These are phyloP conservation scores for Pseudocohnilembus persalinus DNA, from an alignment of 169 alveolate genomes.

Conservation along the genomic window DNA sequence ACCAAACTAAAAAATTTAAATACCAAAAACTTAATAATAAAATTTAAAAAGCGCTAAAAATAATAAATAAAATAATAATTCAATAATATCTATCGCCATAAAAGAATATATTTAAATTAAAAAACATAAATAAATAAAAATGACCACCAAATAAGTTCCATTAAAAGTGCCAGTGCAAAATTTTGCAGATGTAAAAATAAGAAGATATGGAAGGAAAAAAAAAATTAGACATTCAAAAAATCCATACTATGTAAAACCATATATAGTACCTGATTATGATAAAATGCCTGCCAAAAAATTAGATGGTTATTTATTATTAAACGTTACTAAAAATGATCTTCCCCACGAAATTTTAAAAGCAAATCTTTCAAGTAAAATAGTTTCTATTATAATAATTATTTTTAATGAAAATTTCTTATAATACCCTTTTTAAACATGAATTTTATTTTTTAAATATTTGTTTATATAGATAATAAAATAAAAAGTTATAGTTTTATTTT, in stretches of 20 bases:
- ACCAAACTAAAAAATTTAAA: no score
- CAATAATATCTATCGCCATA: no score
- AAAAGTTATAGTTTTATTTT: no score
- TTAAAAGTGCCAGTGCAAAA: background rate
- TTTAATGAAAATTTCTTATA: no score
- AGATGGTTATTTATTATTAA: constrained; percentile 39
- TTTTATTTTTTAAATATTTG: no score
- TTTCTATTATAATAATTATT: background rate
- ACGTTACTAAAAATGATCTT: constrained; percentile 40
- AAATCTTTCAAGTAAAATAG: constrained; percentile 27
- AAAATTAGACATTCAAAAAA: constrained; percentile 37
- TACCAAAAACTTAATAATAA: no score
- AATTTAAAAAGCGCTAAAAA: no score
- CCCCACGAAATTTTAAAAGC: constrained; percentile 47
- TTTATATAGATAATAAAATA: no score
- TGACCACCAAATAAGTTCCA: background rate
- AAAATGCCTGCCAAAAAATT: constrained; percentile 22
- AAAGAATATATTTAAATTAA: no score
- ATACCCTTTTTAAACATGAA: no score
- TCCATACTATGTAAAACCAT: constrained; percentile 37
- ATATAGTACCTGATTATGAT: constrained; percentile 30
- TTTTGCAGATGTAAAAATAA: constrained; percentile 10
- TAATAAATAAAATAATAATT: no score
- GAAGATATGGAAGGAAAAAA: constrained; percentile 32
- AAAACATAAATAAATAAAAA: no score